A percentile compares a stretch with the other conserved stretches of the same genome.
These are phyloP conservation scores for Austroboletus niveus DNA, from an alignment of 1,284 basidiomycete genomes.

Conservation along the genomic window DNA sequence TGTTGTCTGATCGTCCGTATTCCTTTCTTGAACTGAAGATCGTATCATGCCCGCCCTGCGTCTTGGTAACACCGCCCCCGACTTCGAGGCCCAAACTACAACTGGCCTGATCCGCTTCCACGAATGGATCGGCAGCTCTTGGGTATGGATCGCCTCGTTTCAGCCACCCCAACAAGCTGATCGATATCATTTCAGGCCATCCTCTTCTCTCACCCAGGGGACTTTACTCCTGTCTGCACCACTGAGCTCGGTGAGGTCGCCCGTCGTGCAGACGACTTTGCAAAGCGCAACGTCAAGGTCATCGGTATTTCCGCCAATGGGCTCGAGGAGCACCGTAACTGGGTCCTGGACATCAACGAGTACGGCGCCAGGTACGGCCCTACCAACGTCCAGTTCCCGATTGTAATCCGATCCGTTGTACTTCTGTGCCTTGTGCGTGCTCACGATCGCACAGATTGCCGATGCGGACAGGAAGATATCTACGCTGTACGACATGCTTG, in stretches of 20 bases:
- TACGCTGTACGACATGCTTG: slow-evolving; percentile 92
- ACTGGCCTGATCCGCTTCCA: slow-evolving; percentile 83
- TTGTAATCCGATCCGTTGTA: slow-evolving; percentile 49
- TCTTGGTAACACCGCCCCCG: slow-evolving; percentile 76
- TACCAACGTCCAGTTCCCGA: slow-evolving; percentile 86
- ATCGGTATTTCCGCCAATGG: slow-evolving; percentile 94
- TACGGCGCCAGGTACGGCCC: slow-evolving; percentile 65
- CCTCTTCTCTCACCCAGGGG: slow-evolving; percentile 92
- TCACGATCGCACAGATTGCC: slow-evolving; percentile 63
- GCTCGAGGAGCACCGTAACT: slow-evolving; percentile 81
- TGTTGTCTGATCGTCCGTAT: slow-evolving; percentile 4
- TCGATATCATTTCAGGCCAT: slow-evolving; percentile 50
- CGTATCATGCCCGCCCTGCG: slow-evolving; percentile 50
- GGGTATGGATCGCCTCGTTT: slow-evolving; percentile 54
- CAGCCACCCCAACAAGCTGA: slow-evolving; percentile 1
- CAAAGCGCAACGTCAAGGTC: slow-evolving; percentile 86
- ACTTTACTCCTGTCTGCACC: slow-evolving; percentile 86
- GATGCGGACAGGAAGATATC: slow-evolving; percentile 88
- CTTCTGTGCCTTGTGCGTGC: slow-evolving; percentile 1
- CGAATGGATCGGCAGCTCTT: slow-evolving; percentile 85
- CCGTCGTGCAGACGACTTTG: slow-evolving; percentile 82
- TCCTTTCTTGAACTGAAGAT: slow-evolving; percentile 5
- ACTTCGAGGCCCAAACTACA: slow-evolving; percentile 85
- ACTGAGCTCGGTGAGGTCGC: slow-evolving; percentile 98
- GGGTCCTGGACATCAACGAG: slow-evolving; percentile 92